phyloP scores from a whole-genome alignment of 257 asterid species.

The Nicotiana undulata region DNA sequence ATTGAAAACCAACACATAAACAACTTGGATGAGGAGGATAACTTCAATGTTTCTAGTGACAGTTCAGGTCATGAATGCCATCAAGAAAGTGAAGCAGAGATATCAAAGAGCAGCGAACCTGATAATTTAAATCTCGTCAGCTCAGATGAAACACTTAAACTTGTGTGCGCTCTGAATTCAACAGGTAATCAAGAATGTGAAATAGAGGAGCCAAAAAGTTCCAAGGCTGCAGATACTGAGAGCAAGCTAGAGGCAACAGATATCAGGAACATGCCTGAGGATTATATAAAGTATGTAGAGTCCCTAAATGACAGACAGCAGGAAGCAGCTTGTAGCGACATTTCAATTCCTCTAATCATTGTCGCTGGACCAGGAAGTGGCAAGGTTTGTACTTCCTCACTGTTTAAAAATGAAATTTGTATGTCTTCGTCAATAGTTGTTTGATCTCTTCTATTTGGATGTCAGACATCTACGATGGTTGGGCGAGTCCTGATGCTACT shows the following conservation, averaged over 20 bases:
- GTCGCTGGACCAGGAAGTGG: slow-evolving; percentile 99
- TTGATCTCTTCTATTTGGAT: slow-evolving; percentile 22
- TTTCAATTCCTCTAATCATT: slow-evolving; percentile 73
- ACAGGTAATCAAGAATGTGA: slow-evolving; percentile 21
- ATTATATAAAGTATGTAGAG: slow-evolving; percentile 53
- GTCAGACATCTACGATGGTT: slow-evolving; percentile 97
- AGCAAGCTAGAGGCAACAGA: slow-evolving; percentile 52
- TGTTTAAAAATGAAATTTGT: slow-evolving; percentile 9
- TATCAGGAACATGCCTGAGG: slow-evolving; percentile 61
- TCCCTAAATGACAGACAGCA: slow-evolving; percentile 79
- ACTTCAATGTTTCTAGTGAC: slow-evolving; percentile 6
- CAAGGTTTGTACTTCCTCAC: slow-evolving; percentile 47
- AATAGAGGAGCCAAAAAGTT: slow-evolving; percentile 18
- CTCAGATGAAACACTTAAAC: slow-evolving; percentile 21
- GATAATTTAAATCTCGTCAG: slow-evolving; percentile 9
- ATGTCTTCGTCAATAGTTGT: slow-evolving; percentile 14
- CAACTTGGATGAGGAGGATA: slow-evolving; percentile 26
- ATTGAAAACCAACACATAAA: slow-evolving; percentile 21
- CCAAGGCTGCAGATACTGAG: slow-evolving; percentile 19
- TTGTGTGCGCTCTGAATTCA: slow-evolving; percentile 20
- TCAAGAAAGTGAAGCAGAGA: not conserved
- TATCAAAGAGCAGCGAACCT: not conserved
- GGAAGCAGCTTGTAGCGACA: slow-evolving; percentile 93
- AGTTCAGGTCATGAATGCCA: not conserved
- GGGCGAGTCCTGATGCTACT: slow-evolving; percentile 89